Evolutionary conservation across 495 filamentous ascomycete genomes (phyloP).

Genomic region (Aspergillus taichungensis): DNA sequence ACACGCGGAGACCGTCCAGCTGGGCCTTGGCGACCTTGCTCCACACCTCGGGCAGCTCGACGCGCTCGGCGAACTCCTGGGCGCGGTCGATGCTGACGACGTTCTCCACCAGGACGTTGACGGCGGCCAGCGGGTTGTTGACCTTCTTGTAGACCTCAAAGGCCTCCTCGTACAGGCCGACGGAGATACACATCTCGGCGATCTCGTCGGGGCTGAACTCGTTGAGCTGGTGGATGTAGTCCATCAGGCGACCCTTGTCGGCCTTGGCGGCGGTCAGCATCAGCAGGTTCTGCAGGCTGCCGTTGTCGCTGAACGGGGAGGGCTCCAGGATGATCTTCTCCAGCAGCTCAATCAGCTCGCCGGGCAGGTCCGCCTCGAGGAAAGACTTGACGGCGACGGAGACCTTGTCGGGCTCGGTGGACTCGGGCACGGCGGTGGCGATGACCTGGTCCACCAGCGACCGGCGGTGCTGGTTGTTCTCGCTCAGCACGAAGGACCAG

Average conservation of each 20-base stretch:
- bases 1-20: constrained; percentile 87
- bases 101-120: constrained; percentile 91
- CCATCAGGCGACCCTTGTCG: constrained; percentile 91
- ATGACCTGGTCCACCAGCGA: constrained; percentile 95
- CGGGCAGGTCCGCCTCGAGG: constrained; percentile 79
- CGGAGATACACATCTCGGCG: constrained; percentile 84
- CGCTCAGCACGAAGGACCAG: constrained; percentile 89
- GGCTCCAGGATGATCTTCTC: constrained; percentile 99
- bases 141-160: constrained; percentile 99
- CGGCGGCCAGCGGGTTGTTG: constrained; percentile 74
- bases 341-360: constrained; percentile 91
- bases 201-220: constrained; percentile 90
- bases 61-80: constrained; percentile 91
- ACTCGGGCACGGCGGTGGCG: constrained; percentile 91
- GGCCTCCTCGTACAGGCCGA: constrained; percentile 92
- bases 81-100: constrained; percentile 98
- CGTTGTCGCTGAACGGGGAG: constrained; percentile 93
- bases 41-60: constrained; percentile 97
- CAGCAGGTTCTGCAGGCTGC: constrained; percentile 89
- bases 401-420: constrained; percentile 88
- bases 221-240: constrained; percentile 87
- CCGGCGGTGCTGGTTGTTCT: constrained; percentile 88
- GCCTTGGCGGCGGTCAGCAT: constrained; percentile 97
- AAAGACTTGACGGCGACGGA: constrained; percentile 92
- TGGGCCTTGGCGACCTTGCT: constrained; percentile 98